These are phyloP conservation scores for Chlorella sp. DNA, from an alignment of 139 green algal species.

Conservation along the genomic window DNA sequence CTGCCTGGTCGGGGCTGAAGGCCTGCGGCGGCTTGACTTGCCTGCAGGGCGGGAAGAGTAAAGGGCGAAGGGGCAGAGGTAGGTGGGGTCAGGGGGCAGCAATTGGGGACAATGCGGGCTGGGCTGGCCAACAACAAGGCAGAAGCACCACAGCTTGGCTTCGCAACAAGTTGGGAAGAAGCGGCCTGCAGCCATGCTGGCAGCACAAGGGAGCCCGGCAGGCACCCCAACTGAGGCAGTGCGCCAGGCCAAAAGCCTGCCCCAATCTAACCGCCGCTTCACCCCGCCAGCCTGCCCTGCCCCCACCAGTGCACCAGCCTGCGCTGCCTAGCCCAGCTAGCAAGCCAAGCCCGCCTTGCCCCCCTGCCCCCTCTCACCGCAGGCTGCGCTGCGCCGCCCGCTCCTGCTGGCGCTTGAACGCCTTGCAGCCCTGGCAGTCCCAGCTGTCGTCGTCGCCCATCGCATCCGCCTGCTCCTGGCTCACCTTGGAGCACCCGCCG, in stretches of 20 bases:
- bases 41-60: background rate
- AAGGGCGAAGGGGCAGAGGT: background rate
- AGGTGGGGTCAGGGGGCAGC: background rate
- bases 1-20: constrained; percentile 12
- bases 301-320: no score
- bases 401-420: constrained; percentile 20
- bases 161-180: background rate
- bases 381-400: constrained; percentile 17
- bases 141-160: background rate
- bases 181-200: background rate
- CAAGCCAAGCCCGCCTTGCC: no score
- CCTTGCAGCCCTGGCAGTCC: constrained; percentile 44
- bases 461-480: constrained; percentile 34
- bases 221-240: no score
- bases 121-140: background rate
- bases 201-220: background rate
- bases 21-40: constrained; percentile 1
- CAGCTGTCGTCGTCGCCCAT: constrained; percentile 27
- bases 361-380: constrained; percentile 7
- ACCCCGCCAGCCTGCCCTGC: background rate
- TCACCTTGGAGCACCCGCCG: constrained; percentile 40
- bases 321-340: background rate
- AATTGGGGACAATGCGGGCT: no score
- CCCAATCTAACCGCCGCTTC: no score
- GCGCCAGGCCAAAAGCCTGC: background rate